Base-by-base conservation (phyloP, 768 basidiomycete species). In the Calocybe gangraenosa region DNA sequence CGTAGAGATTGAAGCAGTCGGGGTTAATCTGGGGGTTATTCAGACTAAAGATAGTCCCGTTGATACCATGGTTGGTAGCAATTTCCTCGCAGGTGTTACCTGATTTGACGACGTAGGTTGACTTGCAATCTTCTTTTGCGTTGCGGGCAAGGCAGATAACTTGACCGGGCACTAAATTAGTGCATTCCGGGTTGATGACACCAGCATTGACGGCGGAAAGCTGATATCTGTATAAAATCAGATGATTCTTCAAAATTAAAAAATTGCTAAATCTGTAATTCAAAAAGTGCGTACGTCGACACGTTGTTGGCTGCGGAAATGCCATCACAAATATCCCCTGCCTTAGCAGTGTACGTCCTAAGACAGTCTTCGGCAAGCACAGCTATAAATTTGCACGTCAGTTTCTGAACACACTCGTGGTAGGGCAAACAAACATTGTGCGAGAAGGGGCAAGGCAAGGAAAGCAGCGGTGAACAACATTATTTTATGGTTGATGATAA, bases 21-120 rank as follows among this genome's bases (percentile, higher is more conserved):
- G 37, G 2, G 54, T 78, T 51, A 53, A 90, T 71, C 62, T 88
- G 81, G 15, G 86, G 88, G 76, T 92, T 92, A 77, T 90, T 89
- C 47, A 51, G 13, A 58, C 61, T 68, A 22, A 92, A 68, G 3
- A 79, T 69, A 30, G 78, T 77, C 19, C 54, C 45, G 69, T 81
- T 76, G 62, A 85, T 55, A 28, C 67, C 62, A 54, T 64, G 53
- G 1, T 41, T 52, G 20, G 37, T 14, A 21, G 70, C 45, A 43
- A 91, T 67, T 14, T n/a, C 47, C 11, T 77, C 73, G 60, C 89
- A 91, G 45, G 67, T 69, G 61, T 91, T 85, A 56, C 68, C 69
- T 1, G 58, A 30, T 33, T 60, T 11, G 37, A 91, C 84, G 38
- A 74, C 69, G 63, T 88, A 75, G 13, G 79, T 81, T 18, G 61